Conservation (phyloP, 2,329 filamentous ascomycete genomes). For the Neopestalotiopsis sp. region DNA sequence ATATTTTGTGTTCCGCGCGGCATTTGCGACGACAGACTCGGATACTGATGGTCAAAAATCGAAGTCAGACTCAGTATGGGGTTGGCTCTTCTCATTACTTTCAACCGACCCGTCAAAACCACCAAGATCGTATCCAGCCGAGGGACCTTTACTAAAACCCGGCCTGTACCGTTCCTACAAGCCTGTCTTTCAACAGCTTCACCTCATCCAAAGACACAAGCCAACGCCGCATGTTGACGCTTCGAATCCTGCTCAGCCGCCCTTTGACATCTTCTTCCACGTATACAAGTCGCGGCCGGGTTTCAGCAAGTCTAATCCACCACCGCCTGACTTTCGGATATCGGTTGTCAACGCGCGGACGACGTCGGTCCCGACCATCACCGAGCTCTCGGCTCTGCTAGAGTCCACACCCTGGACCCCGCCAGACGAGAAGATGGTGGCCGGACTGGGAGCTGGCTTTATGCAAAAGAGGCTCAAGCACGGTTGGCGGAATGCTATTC, state of each 20-base stretch:
- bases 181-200: slow-evolving; percentile 78
- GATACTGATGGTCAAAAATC: slow-evolving; percentile 17
- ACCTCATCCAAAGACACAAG: slow-evolving; percentile 75
- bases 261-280: slow-evolving; percentile 79
- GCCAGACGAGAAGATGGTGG: slow-evolving; percentile 50
- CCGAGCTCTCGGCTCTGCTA: slow-evolving; percentile 74
- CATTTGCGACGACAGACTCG: slow-evolving; percentile 35
- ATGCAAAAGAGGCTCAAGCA: slow-evolving; percentile 83
- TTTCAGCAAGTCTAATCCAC: slow-evolving; percentile 82
- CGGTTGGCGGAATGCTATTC: slow-evolving; percentile 80
- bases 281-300: slow-evolving; percentile 76
- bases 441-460: slow-evolving; percentile 38
- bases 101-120: slow-evolving; percentile 25
- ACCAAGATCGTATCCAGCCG: slow-evolving; percentile 36
- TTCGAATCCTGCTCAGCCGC: slow-evolving; percentile 43
- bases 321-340: slow-evolving; percentile 82
- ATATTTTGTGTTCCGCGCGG: slow-evolving; percentile 79
- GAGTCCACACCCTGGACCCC: slow-evolving; percentile 75
- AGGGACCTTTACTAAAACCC: slow-evolving; percentile 65
- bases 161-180: slow-evolving; percentile 71
- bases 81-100: slow-evolving; percentile 60
- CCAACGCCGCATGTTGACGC: slow-evolving; percentile 44
- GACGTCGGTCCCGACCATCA: slow-evolving; percentile 73
- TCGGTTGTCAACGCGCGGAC: slow-evolving; percentile 80
- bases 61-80: slow-evolving; percentile 45